Evolutionary conservation across 352 stramenopile species (phyloP).

Genomic region (Phytophthora litchii): DNA sequence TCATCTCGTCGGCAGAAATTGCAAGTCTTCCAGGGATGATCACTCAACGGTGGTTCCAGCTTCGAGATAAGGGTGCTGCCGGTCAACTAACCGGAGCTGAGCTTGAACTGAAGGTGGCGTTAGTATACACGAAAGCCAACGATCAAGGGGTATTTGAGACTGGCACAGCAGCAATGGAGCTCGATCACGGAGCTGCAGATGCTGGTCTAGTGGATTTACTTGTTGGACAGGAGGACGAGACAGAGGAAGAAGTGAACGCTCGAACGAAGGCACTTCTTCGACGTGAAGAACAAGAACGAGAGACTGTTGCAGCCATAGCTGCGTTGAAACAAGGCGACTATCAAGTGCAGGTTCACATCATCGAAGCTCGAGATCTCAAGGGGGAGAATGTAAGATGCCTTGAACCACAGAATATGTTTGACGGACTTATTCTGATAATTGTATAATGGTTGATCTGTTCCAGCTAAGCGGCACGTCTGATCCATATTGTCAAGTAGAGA

Average conservation of each 20-base stretch:
- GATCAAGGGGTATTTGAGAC: conserved; percentile 43
- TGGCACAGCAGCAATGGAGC: conserved; percentile 14
- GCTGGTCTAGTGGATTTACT: conserved; percentile 34
- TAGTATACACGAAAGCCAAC: conserved; percentile 72
- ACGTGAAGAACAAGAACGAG: conserved; percentile 58
- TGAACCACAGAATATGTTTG: background rate
- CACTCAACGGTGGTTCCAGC: conserved; percentile 61
- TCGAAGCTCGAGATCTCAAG: conserved; percentile 89
- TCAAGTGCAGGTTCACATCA: conserved; percentile 85
- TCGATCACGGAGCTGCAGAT: conserved; percentile 20
- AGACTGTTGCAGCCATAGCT: conserved; percentile 50
- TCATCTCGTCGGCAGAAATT: conserved; percentile 62
- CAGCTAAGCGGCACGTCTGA: conserved; percentile 89
- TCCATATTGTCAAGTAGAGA: conserved; percentile 86
- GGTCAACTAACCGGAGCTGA: conserved; percentile 48
- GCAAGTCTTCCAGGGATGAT: conserved; percentile 60
- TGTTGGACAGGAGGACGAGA: conserved; percentile 79
- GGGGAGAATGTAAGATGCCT: conserved; percentile 70
- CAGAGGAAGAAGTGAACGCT: conserved; percentile 59
- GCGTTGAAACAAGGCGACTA: conserved; percentile 81
- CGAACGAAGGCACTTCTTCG: conserved; percentile 34
- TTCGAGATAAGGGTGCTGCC: conserved; percentile 51
- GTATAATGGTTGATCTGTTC: background rate
- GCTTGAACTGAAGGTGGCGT: conserved; percentile 71
- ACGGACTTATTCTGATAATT: background rate